phyloP scores from a whole-genome alignment of 371 early-diverging fungal species.

The Saksenaea vasiformis region DNA sequence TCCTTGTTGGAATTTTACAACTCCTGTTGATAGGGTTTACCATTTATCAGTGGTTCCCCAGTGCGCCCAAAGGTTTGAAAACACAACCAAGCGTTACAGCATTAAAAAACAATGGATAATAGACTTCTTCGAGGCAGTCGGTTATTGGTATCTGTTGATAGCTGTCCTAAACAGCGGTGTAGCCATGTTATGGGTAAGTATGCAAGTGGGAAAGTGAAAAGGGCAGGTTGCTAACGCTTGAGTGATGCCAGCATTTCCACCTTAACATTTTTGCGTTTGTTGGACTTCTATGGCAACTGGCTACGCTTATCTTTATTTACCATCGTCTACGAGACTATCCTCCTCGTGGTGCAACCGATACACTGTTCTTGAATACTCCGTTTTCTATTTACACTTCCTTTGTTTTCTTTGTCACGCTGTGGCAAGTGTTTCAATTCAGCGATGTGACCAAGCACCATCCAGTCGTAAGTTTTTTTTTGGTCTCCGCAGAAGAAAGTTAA shows the following conservation, averaged over 20 bases:
- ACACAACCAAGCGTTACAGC: background rate
- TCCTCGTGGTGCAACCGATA: conserved; percentile 41
- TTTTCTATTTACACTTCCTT: conserved; percentile 49
- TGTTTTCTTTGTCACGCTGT: conserved; percentile 33
- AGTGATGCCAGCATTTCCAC: conserved; percentile 26
- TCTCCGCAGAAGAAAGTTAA: background rate
- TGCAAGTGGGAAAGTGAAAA: background rate
- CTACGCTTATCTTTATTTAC: conserved; percentile 40
- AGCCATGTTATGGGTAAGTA: conserved; percentile 37
- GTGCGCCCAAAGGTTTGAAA: conserved; percentile 46
- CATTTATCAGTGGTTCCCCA: conserved; percentile 50
- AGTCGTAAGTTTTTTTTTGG: conserved; percentile 23
- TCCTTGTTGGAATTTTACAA: conserved; percentile 35
- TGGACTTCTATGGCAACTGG: conserved; percentile 45
- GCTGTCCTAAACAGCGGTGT: conserved; percentile 37
- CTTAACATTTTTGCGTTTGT: conserved; percentile 43
- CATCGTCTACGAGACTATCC: conserved; percentile 50
- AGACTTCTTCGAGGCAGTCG: conserved; percentile 43
- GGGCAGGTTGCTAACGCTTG: background rate
- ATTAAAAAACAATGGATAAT: background rate
- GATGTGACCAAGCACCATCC: conserved; percentile 32
- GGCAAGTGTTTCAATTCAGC: conserved; percentile 40
- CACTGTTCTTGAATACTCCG: conserved; percentile 44
- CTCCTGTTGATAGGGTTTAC: conserved; percentile 45
- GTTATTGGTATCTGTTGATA: conserved; percentile 47